phyloP scores from a whole-genome alignment of 768 basidiomycete genomes.

The Boletus sp. region DNA sequence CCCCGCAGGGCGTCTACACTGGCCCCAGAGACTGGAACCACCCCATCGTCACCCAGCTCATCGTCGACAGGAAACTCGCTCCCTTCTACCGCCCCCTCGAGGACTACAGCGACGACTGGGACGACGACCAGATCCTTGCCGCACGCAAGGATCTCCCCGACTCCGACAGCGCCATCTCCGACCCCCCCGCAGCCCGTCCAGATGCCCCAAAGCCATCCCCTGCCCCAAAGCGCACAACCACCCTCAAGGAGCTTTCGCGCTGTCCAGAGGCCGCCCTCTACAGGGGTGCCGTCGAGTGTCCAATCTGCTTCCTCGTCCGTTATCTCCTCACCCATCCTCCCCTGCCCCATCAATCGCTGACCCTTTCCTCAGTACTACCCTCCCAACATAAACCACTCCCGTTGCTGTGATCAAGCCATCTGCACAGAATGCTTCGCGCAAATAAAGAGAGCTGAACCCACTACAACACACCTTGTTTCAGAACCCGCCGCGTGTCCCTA shows the following conservation, averaged over 20 bases:
- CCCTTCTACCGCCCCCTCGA: constrained; percentile 97
- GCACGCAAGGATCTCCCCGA: constrained; percentile 69
- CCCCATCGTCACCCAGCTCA: constrained; percentile 78
- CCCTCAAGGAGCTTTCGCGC: constrained; percentile 62
- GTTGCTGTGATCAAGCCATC: constrained; percentile 97
- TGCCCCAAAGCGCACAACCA: constrained; percentile 50
- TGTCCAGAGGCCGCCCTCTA: constrained; percentile 78
- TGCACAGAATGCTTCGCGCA: constrained; percentile 99
- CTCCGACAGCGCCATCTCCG: constrained; percentile 43
- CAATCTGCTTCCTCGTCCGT: constrained; percentile 94
- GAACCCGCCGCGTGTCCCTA: constrained; percentile 97
- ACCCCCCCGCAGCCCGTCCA: constrained; percentile 33
- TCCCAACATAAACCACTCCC: constrained; percentile 92
- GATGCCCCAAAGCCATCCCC: constrained; percentile 26
- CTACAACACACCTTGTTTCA: constrained; percentile 90
- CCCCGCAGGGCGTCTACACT: constrained; percentile 85
- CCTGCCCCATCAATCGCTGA: constrained; percentile 15
- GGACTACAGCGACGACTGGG: constrained; percentile 88
- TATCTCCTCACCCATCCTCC: constrained; percentile 19
- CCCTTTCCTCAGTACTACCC: constrained; percentile 80
- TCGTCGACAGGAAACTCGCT: constrained; percentile 82
- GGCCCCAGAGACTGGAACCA: constrained; percentile 89
- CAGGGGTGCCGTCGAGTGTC: constrained; percentile 86
- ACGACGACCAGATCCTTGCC: constrained; percentile 80
- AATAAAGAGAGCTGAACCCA: constrained; percentile 95